Base-by-base conservation (phyloP, 257 asterid species). In the Datura wrightii region DNA sequence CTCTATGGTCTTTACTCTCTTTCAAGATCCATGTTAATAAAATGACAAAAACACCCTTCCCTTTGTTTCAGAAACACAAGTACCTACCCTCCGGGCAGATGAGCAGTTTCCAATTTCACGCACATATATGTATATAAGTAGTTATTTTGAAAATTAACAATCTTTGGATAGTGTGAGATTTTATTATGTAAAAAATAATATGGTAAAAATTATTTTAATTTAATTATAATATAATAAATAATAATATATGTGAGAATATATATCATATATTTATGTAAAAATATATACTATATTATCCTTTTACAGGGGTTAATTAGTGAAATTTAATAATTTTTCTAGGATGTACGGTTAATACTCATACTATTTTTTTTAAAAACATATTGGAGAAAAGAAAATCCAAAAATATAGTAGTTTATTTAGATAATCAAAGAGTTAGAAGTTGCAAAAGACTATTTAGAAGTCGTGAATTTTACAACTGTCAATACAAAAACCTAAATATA, bases 1-100 rank as follows among this genome's bases (percentile, higher is more conserved):
- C 80, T 42, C 46, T 50, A 15, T 31, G 42, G 14, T 8, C 62
- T 52, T 76, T 65, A 0, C 8, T 3, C 5, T 65, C 13, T 50
- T 36, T 14, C 48, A 50, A 76, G 46, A 76, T 76, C 46, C 11
- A 76, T 7, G 0, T 6, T 50, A 7, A 10, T 8, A 48, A 13
- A 72, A 6, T 76, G 82, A 76, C 82, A 50, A 74, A 50, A 50
- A 14, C 4, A 42, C 55, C 82, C 80, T 14, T 50, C 62, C 13
- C 1, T 72, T 72, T 72, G 56, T 46, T 71, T 72, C 19, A 72
- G 58, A 72, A 72, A 19, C n/a, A 44, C 56, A 72, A 10, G 3
- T 46, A 72, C n/a, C n/a, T 19, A 10, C 39, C 11, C 11, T 72
- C n/a, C 42, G 19, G 56, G 58, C 42, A 72, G 11, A 10, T 46